Base-by-base conservation (phyloP, 345 rosid species). In the Populus alba region DNA sequence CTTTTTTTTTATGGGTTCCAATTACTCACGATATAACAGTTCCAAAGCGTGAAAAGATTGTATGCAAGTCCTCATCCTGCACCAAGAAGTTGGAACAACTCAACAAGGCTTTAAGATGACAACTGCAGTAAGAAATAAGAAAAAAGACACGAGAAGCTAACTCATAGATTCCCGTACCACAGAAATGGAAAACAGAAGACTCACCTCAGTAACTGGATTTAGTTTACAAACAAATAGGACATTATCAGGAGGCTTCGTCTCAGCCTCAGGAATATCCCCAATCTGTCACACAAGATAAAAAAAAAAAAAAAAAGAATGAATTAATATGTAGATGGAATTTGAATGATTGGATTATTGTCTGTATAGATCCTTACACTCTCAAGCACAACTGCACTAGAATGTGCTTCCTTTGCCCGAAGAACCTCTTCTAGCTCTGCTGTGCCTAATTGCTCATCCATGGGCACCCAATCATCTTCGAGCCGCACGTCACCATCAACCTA, bases 391-490 rank as follows among this genome's bases (percentile, higher is more conserved):
- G 97, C 99, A 81, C 97, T 89, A 49, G 98, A 91, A 81, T 87
- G 95, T 68, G 98, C 99, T 70, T 88, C 95, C 83, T 96, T 96
- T 39, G 78, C 84, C 27, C 92, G 91, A 68, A 96, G 81, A 85
- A 89, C 83, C 87, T 92, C 95, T 83, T 94, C 97, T 71, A 96
- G 88, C 72, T 96, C 95, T 6, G 80, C 81, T 18, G 83, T 38
- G 73, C 87, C 90, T 73, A 96, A 81, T 84, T 90, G 85, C 80
- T 96, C 98, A 81, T 96, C 99, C 89, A 96, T 77, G 22, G 99
- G 98, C 74, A 94, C 93, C 99, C 99, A 96, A 84, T 91, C 99
- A 86, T 92, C 98, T 87, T 96, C 99, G 82, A 96, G 97, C 66
- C 97, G 91, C 38, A 92, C 98, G 39, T 91, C 90, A 83, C 89